These are phyloP conservation scores for Aureobasidium sp. DNA, from an alignment of 2,329 filamentous ascomycete species.

Conservation along the genomic window DNA sequence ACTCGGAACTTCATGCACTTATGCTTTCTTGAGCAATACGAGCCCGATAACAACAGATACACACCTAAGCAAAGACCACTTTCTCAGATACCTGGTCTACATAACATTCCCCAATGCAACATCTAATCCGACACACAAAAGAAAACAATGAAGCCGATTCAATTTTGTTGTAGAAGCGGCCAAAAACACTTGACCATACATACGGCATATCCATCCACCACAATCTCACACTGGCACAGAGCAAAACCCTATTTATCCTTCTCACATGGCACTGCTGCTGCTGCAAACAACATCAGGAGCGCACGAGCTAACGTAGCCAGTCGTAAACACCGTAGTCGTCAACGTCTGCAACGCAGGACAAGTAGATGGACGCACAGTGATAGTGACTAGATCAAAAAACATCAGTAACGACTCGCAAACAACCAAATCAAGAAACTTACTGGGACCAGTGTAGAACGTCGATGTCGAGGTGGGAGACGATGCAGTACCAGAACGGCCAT, in stretches of 20 bases:
- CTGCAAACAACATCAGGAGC: conserved; percentile 7
- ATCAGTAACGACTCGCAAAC: background rate
- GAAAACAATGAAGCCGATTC: too few species aligned
- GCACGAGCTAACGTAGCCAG: conserved; percentile 5
- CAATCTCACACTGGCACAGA: too few species aligned
- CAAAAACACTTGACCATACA: too few species aligned
- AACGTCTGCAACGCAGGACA: conserved; percentile 11
- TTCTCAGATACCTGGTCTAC: background rate
- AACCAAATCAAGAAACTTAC: background rate
- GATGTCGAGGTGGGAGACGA: background rate
- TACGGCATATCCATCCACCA: too few species aligned
- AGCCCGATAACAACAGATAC: too few species aligned
- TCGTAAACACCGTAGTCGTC: conserved; percentile 13
- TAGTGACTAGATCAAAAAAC: background rate
- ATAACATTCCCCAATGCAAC: background rate
- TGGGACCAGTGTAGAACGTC: conserved; percentile 7
- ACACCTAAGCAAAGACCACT: too few species aligned
- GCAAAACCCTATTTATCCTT: background rate
- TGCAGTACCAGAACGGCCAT: background rate
- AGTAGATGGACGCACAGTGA: conserved; percentile 12
- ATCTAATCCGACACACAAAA: background rate
- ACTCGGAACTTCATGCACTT: too few species aligned
- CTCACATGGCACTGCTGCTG: background rate
- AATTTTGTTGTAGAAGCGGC: too few species aligned
- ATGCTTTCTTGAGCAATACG: too few species aligned